Base-by-base conservation (phyloP, 1,139 yeast genomes). In the Yamadazyma conglobata region DNA sequence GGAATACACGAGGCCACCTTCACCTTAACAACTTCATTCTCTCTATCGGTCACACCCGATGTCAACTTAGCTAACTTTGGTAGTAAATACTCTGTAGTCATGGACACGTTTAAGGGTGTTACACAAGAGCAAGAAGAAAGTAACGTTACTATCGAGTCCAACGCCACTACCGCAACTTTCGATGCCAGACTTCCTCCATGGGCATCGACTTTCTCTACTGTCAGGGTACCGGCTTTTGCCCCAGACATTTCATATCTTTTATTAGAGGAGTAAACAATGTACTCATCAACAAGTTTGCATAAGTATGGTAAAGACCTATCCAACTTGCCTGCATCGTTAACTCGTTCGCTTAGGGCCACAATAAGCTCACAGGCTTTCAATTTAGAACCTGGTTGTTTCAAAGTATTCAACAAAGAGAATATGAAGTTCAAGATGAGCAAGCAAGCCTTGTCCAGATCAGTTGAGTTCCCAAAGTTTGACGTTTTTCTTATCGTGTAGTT, bases 231-330 rank as follows among this genome's bases (percentile, higher is more conserved):
- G 12, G 14, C 14, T 7, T 13, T 14, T n/a, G 25, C 17, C 13
- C 3, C 19, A n/a, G 16, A 6, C 10, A 18, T 15, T 9, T 26
- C 30, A 22, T 10, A 25, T 13, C 25, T 12, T 13, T 26, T 20
- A 14, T 10, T 8, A 13, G 31, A 16, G 15, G 29, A 20, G 14
- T 28, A 30, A n/a, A 25, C 31, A 7, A 52, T 45, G 31, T 50
- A 60, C 26, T 66, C 73, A 30, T 68, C 73, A 14, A 68, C 33
- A 10, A 67, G 39, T n/a, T 54, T 52, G 20, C 85, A 72, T 19
- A 91, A 56, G 48, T 81, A 86, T 0, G 99, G 97, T 14, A 91
- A 53, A 19, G 91, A 78, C 27, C 96, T 61, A 52, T 91, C 97
- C 27, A 91, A 62, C 48, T 88, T 89, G 13, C 81, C 81, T 35